Evolutionary conservation across 441 rosid species (phyloP).

Genomic region (Croton setiger): DNA sequence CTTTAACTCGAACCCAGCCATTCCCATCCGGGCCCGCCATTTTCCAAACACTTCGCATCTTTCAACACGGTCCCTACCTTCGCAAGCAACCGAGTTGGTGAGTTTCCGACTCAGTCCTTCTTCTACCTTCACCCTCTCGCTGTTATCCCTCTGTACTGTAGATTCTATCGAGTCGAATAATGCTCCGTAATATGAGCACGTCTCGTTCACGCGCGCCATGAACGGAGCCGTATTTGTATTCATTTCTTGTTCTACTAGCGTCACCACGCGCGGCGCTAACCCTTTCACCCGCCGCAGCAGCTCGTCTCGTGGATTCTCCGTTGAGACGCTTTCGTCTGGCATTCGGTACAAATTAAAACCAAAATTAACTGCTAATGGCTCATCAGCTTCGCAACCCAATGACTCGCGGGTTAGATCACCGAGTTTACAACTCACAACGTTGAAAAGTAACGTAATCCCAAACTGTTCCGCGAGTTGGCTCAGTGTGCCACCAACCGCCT

Average conservation of each 20-base stretch:
- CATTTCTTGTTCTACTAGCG: constrained; percentile 83
- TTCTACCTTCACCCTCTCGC: constrained; percentile 57
- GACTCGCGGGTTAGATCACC: constrained; percentile 61
- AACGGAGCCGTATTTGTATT: constrained; percentile 87
- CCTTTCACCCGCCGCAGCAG: constrained; percentile 82
- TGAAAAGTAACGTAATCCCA: constrained; percentile 47
- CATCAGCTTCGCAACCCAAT: constrained; percentile 66
- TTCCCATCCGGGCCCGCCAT: constrained; percentile 93
- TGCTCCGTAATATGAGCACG: constrained; percentile 60
- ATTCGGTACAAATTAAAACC: constrained; percentile 67
- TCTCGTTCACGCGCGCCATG: constrained; percentile 58
- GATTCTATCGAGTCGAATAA: constrained; percentile 77
- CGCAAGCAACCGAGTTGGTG: constrained; percentile 77
- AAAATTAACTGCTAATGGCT: constrained; percentile 65
- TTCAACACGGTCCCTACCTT: constrained; percentile 79
- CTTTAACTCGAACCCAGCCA: constrained; percentile 83
- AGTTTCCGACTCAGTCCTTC: constrained; percentile 65
- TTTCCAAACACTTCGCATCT: constrained; percentile 98
- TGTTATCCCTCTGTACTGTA: constrained; percentile 33
- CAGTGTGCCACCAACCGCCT: constrained; percentile 43
- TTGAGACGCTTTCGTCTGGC: constrained; percentile 85
- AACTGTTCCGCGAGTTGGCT: constrained; percentile 31
- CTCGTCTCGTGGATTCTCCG: constrained; percentile 85
- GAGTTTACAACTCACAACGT: constrained; percentile 41
- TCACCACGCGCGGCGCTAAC: constrained; percentile 68